Base-by-base conservation (phyloP, 371 early-diverging fungal species). In the Phascolomyces articulosus region DNA sequence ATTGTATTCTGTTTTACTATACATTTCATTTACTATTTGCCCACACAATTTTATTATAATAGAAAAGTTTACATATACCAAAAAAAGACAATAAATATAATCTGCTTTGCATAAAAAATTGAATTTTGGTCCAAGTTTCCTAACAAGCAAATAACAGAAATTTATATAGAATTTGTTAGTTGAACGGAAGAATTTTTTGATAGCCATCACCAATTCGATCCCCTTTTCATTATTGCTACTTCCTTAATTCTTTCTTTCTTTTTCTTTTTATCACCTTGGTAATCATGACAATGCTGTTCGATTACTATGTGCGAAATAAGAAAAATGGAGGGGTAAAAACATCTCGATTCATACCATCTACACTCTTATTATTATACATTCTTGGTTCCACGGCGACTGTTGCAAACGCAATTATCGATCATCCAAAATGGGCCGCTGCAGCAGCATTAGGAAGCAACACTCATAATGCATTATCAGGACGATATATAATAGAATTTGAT, bases 401-500 rank as follows among this genome's bases (percentile, higher is more conserved):
- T n/a, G n/a, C n/a, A n/a, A n/a, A n/a, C n/a, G n/a, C n/a, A n/a
- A n/a, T n/a, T n/a, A n/a, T n/a, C n/a, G n/a, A n/a, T 0, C 63
- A 63, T 63, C 63, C 63, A 28, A 63, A 63, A 28, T 63, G 63
- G 63, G 49, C 55, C 3, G 29, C 63, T 41, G 21, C 47, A 53
- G 23, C 28, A 54, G n/a, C 34, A 28, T 34, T 11, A 34, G 9
- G 3, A 27, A 27, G 7, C 48, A 54, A 20, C 41, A 29, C 11
- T 40, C 16, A 4, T 55, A 20, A 51, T 10, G 26, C 23, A 51
- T 51, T 79, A n/a, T 68, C 79, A 13, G 74, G 74, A 3, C 65
- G 77, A 20, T 79, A 68, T 41, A 79, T 79, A 21, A 69, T 76
- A 29, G 79, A 79, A 54, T 76, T 79, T 38, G 67, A 62, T 6